Base-by-base conservation (phyloP, 441 rosid species). In the Euphorbia schlechtendalii region DNA sequence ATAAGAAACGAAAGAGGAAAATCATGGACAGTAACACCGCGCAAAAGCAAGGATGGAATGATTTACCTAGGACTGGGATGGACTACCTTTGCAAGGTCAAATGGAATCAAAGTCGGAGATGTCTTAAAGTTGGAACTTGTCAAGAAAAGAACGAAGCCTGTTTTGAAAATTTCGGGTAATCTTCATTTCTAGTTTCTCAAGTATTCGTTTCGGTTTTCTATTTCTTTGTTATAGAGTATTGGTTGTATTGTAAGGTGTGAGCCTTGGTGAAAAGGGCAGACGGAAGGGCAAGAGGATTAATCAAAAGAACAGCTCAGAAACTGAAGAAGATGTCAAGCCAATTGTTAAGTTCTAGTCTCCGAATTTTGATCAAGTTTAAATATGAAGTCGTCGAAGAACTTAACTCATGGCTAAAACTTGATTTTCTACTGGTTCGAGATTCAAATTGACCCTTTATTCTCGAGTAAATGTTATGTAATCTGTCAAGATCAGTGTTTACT, bases 31-130 rank as follows among this genome's bases (percentile, higher is more conserved):
- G 67, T 69, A 7, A 21, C 63, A 4, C 22, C 22, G 0, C 25
- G n/a, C 20, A 62, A 11, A 30, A 22, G 5, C 28, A 22, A 4
- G 17, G 40, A n/a, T 11, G 57, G 63, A 11, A 56, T 6, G 8
- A 12, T 45, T 36, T 0, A 15, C 8, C 21, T 56, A 8, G 66
- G 62, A 46, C 5, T 0, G 11, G 64, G 69, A 8, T 64, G 68
- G 54, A 54, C 0, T 14, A 28, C n/a, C 48, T 59, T 70, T 20
- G 69, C 56, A 34, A 27, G 43, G 25, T 63, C 51, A 18, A 58
- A 70, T 22, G 64, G 55, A 17, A 38, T 70, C 30, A 36, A 49
- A 56, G 40, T n/a, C 1, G 65, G 69, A 57, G 59, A 64, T 49
- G 21, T 22, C 2, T 32, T 69, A 17, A 56, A 32, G 63, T 45